phyloP scores from a whole-genome alignment of 1,284 basidiomycete genomes.

The Trichosporon ovoides region DNA sequence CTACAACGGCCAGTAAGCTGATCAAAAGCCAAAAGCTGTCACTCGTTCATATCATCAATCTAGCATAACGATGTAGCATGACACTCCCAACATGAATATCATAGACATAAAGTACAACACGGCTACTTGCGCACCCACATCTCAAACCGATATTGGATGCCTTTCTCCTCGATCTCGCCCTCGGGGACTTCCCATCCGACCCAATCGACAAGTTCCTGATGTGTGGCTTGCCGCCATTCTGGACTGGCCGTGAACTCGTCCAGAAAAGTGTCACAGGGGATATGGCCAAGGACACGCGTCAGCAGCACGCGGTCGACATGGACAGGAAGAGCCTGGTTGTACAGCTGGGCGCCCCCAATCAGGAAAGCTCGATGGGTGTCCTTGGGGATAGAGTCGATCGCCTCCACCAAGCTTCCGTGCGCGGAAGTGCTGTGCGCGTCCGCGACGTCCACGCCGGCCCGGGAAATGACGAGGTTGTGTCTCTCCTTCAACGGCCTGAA shows the following conservation, averaged over 20 bases:
- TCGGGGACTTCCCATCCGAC: slow-evolving; percentile 69
- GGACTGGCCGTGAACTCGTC: slow-evolving; percentile 58
- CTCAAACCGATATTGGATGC: slow-evolving; percentile 78
- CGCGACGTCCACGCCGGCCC: slow-evolving; percentile 62
- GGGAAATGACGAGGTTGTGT: slow-evolving; percentile 75
- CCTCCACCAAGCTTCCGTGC: slow-evolving; percentile 36
- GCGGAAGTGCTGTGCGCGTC: slow-evolving; percentile 34
- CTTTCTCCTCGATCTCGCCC: slow-evolving; percentile 73
- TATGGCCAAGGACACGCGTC: slow-evolving; percentile 67
- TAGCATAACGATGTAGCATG: slow-evolving; percentile 4
- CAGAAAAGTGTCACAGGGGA: slow-evolving; percentile 83
- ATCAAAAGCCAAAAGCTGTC: background rate
- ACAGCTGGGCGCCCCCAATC: slow-evolving; percentile 85
- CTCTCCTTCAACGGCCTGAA: slow-evolving; percentile 76
- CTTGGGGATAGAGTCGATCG: slow-evolving; percentile 25
- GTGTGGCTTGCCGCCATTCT: slow-evolving; percentile 59
- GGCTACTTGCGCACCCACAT: slow-evolving; percentile 65
- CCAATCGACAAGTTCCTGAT: slow-evolving; percentile 65
- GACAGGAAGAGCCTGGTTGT: slow-evolving; percentile 60
- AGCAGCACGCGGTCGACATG: slow-evolving; percentile 75
- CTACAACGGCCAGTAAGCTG: slow-evolving; percentile 23
- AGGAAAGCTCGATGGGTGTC: slow-evolving; percentile 57
- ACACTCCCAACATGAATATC: slow-evolving; percentile 6
- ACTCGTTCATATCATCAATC: background rate
- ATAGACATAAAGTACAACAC: slow-evolving; percentile 9